Base-by-base conservation (phyloP, 2,329 filamentous ascomycete species). In the Rhynchosporium graminicola region DNA sequence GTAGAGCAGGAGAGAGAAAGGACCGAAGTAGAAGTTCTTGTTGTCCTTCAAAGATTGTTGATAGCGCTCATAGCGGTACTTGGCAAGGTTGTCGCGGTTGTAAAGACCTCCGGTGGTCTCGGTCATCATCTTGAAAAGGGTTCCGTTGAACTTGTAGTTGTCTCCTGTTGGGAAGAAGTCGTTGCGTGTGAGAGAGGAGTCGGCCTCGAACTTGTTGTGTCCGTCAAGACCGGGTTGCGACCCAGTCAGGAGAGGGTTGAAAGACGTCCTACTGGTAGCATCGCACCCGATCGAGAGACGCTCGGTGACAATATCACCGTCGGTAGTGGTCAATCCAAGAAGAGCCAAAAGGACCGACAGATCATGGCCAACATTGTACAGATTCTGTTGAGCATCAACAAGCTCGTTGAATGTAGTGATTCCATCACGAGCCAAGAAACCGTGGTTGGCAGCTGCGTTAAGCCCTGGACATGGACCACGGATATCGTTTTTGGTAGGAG, bases 401-500 rank as follows among this genome's bases (percentile, higher is more conserved):
- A 71, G 64, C 52, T 71, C 68, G 50, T 65, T 66, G 59, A 67
- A 71, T 6, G 67, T 71, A 13, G 65, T 63, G 20, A 77, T 72
- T 8, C 76, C 76, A 62, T 75, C 74, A 15, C 73, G 75, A 13
- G 76, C 72, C 29, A 78, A 75, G 62, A 78, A 78, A 26, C 71
- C 74, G 67, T 78, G 76, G 51, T 78, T 78, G 47, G 77, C 77
- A 38, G 77, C 67, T 8, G 76, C 74, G 64, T 79, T 79, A 31
- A 79, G 65, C 40, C 76, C 76, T 0, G 77, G 76, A 63, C 77
- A 78, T 31, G 75, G 76, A 7, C 76, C 77, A 56, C 76, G 74
- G 52, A 80, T 76, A 62, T 80, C 78, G 13, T 58, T 62, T 13
- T 58, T 55, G 0, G 65, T 63, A n/a, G 69, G 69, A 3, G 65